Evolutionary conservation across 768 basidiomycete species (phyloP), one percentile per base, ranked within the genome.

Genomic region (Coprinopsis cinerea): DNA sequence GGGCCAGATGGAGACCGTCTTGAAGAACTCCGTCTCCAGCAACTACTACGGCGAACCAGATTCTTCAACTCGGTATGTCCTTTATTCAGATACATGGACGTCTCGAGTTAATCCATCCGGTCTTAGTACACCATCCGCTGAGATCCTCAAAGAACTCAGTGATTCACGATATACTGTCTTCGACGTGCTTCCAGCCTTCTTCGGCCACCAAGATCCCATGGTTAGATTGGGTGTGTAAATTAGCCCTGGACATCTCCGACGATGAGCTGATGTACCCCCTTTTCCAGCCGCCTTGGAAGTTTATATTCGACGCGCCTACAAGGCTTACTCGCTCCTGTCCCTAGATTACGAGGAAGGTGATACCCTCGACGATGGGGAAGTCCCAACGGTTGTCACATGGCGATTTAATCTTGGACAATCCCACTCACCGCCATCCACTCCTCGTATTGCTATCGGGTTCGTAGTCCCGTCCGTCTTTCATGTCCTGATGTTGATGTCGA

Each of bases 91-190:
- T 11, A 11, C 56, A 54, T 30, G 7, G 26, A 36, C 3, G 13
- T 17, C 5, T 34, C 23, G 14, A 53, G 45, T 25, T 41, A 20
- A 39, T 23, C 64, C 55, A 61, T 45, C 54, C 39, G 4, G 50
- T 40, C 52, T 15, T 48, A 91, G 93, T 60, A 78, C 79, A 1
- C 96, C 95, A 7, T 88, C 90, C 17, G 73, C 80, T 2, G 94
- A 98, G 53, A 77, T 92, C 30, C 74, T 99, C 59, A 83, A 83
- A 61, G 96, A 99, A 68, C 79, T 99, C 23, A 91, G 88, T 54
- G 96, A 99, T 68, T 97, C 95, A 4, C 80, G 90, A 36, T 98
- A 94, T 68, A 93, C 92, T 13, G 94, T 98, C 14, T 99, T 86
- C 67, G 96, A 99, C 62, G 96, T 99, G 5, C 79, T 99, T 41